Base-by-base conservation (phyloP, 139 green algal species). In the Limnomonas spitsbergensis region DNA sequence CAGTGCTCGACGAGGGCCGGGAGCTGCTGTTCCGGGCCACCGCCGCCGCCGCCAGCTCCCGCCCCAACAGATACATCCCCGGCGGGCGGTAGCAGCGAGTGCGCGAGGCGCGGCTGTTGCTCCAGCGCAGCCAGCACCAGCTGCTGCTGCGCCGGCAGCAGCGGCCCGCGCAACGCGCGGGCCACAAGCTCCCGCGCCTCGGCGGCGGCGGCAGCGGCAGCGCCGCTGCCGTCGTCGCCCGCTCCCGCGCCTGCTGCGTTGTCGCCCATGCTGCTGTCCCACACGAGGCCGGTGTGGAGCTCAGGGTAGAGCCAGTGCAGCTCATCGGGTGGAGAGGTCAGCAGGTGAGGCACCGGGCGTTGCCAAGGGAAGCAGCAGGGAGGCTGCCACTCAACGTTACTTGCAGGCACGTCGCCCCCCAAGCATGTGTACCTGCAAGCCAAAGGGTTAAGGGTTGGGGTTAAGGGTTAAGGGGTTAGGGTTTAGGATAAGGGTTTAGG, bases 1-100 rank as follows among this genome's bases (percentile, higher is more conserved):
- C 89, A 89, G 83, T 94, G 79, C 83, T 94, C 89, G 53, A 95
- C 91, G 37, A 96, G 84, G 2, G 75, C 53, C 1, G 85, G 86
- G 80, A 94, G 82, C 53, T 85, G 80, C 27, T 71, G 40, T 0
- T 83, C 80, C 1, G 74, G 74, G 27, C 90, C 66, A 0, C 82
- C 80, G 2, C 47, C 47, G n/a, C n/a, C n/a, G n/a, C n/a, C n/a
- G n/a, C n/a, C n/a, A n/a, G n/a, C n/a, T n/a, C n/a, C n/a, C n/a
- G n/a, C n/a, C n/a, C n/a, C n/a, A n/a, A n/a, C n/a, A n/a, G n/a
- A n/a, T n/a, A n/a, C n/a, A 61, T 61, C 47, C 14, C 14, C 14
- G 20, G 47, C 14, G 20, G 47, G 14, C 20, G 47, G 47, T 20
- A 61, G 47, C 14, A 85, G 81, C 36, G 52, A 36, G 56, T 83